These are phyloP conservation scores for Lasiodiplodia sp. DNA, from an alignment of 2,329 filamentous ascomycete species.

Conservation along the genomic window DNA sequence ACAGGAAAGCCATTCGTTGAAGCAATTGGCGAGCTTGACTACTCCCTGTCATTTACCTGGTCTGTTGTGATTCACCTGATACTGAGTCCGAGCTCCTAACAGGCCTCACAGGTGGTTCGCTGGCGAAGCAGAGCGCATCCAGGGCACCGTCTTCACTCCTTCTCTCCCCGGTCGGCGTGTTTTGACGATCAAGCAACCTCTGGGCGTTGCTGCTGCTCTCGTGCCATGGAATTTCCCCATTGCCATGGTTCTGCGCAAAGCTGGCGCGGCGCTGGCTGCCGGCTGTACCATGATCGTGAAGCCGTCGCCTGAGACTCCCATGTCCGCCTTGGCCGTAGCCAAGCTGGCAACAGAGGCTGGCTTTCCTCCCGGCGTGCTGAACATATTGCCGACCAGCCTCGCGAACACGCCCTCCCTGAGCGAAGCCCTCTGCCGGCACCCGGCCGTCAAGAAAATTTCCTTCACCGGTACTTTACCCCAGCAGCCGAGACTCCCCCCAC, in stretches of 20 bases:
- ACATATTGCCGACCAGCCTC: constrained; percentile 66
- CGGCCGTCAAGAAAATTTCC: constrained; percentile 66
- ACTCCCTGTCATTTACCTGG: constrained; percentile 62
- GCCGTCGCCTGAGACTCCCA: constrained; percentile 33
- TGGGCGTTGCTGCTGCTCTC: constrained; percentile 72
- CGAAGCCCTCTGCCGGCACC: constrained; percentile 64
- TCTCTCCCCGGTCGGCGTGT: constrained; percentile 69
- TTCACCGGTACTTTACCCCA: constrained; percentile 55
- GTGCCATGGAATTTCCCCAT: constrained; percentile 79
- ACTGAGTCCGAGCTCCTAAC: background rate
- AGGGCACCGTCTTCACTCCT: constrained; percentile 66
- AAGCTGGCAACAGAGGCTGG: constrained; percentile 38
- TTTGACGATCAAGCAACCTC: constrained; percentile 77
- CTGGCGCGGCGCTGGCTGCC: constrained; percentile 71
- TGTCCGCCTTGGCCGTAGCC: constrained; percentile 31
- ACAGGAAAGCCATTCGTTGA: constrained; percentile 62
- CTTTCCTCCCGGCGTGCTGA: constrained; percentile 66
- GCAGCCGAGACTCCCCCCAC: background rate
- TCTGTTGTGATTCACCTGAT: background rate
- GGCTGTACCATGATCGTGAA: constrained; percentile 74
- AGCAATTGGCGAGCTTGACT: constrained; percentile 61
- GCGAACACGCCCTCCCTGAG: constrained; percentile 63
- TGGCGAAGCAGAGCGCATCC: constrained; percentile 67
- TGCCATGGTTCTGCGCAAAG: constrained; percentile 73
- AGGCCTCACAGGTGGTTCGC: constrained; percentile 55